A percentile compares a stretch with the other conserved stretches of the same genome.
Conservation (phyloP, 192 early-diverging fungal genomes). For the Radiomyces spectabilis region DNA sequence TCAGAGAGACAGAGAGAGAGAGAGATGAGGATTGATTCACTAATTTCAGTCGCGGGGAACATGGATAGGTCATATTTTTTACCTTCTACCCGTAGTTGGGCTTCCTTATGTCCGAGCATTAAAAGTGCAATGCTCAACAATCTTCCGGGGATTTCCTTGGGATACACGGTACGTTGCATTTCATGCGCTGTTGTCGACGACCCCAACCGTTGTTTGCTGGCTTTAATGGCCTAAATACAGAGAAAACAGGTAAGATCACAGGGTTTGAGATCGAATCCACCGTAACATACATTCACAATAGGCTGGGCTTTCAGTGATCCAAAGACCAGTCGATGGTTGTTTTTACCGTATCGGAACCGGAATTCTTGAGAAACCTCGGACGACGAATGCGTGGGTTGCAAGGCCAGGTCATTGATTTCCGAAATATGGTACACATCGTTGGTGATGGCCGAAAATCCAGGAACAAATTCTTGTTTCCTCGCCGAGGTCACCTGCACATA, state of each 20-base stretch:
- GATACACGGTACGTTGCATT: constrained; percentile 62
- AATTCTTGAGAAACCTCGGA: too few relatives aligned
- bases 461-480: constrained; percentile 60
- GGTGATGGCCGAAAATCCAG: constrained; percentile 56
- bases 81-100: constrained; percentile 66
- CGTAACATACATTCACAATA: neutral
- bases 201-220: constrained; percentile 56
- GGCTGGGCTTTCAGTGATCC: neutral
- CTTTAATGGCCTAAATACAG: constrained; percentile 54
- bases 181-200: constrained; percentile 41
- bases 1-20: too few relatives aligned
- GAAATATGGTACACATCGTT: constrained; percentile 84
- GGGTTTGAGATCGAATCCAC: neutral
- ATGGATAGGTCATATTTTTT: too few relatives aligned
- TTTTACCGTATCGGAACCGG: neutral
- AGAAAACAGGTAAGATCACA: neutral
- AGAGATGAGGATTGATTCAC: too few relatives aligned
- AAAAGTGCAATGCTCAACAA: constrained; percentile 86
- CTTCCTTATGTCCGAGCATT: constrained; percentile 73
- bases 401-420: constrained; percentile 2
- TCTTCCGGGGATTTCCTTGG: constrained; percentile 82
- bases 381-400: neutral
- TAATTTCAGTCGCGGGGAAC: too few relatives aligned
- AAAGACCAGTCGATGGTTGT: neutral
- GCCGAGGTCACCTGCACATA: constrained; percentile 69